A percentile compares a stretch with the other conserved stretches of the same genome.
These are phyloP conservation scores for Pythium phragmitis DNA, from an alignment of 352 stramenopile genomes.

Conservation along the genomic window DNA sequence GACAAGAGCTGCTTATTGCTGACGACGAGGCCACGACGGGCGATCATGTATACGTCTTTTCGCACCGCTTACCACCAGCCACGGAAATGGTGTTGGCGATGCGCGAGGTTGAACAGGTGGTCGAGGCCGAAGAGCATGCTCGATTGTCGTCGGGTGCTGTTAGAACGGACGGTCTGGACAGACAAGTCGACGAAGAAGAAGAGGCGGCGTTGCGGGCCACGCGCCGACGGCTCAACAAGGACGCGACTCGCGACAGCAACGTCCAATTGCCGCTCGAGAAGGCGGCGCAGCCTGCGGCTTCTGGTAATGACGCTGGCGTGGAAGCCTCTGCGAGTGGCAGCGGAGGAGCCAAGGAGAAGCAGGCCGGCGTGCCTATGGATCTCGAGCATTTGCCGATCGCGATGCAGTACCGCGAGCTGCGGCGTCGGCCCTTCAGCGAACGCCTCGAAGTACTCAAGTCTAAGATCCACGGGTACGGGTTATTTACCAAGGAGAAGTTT, in stretches of 20 bases:
- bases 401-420: slow-evolving; percentile 92
- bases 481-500: slow-evolving; percentile 94
- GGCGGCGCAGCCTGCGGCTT: slow-evolving; percentile 1
- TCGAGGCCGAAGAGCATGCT: slow-evolving; percentile 80
- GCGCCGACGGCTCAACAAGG: slow-evolving; percentile 47
- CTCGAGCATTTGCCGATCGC: slow-evolving; percentile 80
- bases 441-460: slow-evolving; percentile 91
- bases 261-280: slow-evolving; percentile 25
- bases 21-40: slow-evolving; percentile 23
- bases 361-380: slow-evolving; percentile 56
- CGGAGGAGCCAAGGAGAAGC: slow-evolving; percentile 28
- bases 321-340: slow-evolving; percentile 2
- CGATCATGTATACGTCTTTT: slow-evolving; percentile 84
- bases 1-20: slow-evolving; percentile 16
- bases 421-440: slow-evolving; percentile 87
- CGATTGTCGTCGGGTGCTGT: slow-evolving; percentile 83
- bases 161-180: slow-evolving; percentile 82
- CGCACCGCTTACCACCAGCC: slow-evolving; percentile 65
- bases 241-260: slow-evolving; percentile 44
- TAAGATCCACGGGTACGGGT: slow-evolving; percentile 95
- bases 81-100: slow-evolving; percentile 81
- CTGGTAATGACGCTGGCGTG: slow-evolving; percentile 2
- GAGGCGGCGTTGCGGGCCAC: slow-evolving; percentile 20
- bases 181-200: slow-evolving; percentile 45
- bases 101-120: slow-evolving; percentile 74